These are phyloP conservation scores for Singerocomus inundabilis DNA, from an alignment of 1,284 basidiomycete species.

Conservation along the genomic window DNA sequence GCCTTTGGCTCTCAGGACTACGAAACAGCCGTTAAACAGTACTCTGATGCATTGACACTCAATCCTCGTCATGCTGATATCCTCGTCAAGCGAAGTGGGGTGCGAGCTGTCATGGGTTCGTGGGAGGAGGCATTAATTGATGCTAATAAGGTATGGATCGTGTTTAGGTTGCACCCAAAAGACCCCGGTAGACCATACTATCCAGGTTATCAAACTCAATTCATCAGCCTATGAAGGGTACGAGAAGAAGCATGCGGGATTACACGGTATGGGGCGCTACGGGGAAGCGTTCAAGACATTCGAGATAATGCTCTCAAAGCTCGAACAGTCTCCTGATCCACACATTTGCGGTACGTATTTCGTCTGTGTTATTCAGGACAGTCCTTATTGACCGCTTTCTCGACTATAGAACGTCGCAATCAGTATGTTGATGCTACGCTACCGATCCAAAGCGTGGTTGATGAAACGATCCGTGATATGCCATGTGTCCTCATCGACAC, in stretches of 20 bases:
- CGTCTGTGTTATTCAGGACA: no score
- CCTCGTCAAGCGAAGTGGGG: no score
- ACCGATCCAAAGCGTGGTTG: background rate
- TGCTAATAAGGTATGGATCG: background rate
- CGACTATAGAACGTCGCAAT: background rate
- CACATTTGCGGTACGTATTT: background rate
- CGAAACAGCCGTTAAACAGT: background rate
- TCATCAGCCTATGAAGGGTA: background rate
- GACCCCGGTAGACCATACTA: background rate
- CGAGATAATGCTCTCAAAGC: background rate
- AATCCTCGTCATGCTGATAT: no score
- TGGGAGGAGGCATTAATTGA: no score
- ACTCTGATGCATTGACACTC: no score
- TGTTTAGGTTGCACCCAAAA: background rate
- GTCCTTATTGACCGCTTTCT: no score
- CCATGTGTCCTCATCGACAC: background rate
- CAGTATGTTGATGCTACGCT: background rate
- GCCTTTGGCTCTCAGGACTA: no score
- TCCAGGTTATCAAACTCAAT: background rate
- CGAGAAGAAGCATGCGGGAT: background rate
- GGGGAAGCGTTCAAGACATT: constrained; percentile 1
- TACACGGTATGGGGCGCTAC: background rate
- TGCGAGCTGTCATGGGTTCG: no score
- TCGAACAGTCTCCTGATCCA: background rate
- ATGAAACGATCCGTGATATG: background rate